Evolutionary conservation across 1,284 basidiomycete species (phyloP).

Genomic region (Leccinum griseonigrum): DNA sequence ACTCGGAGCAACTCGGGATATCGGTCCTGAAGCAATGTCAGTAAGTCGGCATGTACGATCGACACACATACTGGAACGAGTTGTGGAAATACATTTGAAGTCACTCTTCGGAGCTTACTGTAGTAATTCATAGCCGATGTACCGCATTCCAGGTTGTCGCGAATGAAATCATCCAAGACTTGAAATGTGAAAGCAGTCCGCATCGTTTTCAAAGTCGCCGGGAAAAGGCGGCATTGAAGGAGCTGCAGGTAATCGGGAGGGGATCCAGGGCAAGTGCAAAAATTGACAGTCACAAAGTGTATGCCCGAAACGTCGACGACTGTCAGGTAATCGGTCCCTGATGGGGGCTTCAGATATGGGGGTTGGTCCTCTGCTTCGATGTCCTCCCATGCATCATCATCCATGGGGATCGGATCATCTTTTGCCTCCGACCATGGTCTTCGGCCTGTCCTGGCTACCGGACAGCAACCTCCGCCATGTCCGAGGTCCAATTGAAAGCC

Average conservation of each 20-base stretch:
- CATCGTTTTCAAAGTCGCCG: not conserved
- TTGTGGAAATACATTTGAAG: conserved; percentile 21
- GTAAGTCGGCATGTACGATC: too few relatives aligned
- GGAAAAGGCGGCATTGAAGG: not conserved
- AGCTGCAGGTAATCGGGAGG: not conserved
- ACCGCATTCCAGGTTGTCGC: conserved; percentile 26
- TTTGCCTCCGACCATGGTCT: not conserved
- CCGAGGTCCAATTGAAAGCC: not conserved
- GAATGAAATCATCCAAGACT: conserved; percentile 19
- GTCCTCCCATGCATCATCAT: not conserved
- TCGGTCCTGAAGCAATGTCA: not conserved
- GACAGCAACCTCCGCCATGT: not conserved
- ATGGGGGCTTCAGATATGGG: not conserved
- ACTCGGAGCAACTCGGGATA: not conserved
- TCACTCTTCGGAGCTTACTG: conserved; percentile 21
- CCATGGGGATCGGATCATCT: not conserved
- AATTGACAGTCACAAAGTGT: not conserved
- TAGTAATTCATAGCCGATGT: conserved; percentile 28
- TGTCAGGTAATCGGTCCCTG: not conserved
- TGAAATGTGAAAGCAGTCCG: not conserved
- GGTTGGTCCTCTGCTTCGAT: not conserved
- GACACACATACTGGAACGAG: conserved; percentile 11
- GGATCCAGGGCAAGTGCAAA: not conserved
- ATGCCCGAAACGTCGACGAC: not conserved
- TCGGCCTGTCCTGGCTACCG: not conserved